Percentiles rank a stretch among this genome's conserved stretches.
phyloP scores from a whole-genome alignment of 2,329 filamentous ascomycete species.

The Pseudocercospora fijiensis region DNA sequence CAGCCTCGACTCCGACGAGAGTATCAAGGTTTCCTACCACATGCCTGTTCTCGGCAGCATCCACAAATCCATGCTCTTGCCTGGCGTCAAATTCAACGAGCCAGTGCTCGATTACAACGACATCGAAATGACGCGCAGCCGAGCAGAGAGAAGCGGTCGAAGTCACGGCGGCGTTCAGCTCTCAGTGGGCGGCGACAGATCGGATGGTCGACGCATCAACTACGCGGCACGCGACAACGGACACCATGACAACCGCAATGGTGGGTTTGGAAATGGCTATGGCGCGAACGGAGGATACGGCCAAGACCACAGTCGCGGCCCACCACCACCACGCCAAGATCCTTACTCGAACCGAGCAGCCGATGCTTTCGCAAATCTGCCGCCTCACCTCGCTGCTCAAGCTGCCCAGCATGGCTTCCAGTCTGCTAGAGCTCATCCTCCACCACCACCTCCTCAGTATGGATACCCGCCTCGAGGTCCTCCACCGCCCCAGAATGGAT shows the following conservation, averaged over 20 bases:
- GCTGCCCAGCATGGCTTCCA: conserved; percentile 37
- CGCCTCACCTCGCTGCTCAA: conserved; percentile 38
- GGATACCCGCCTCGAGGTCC: conserved; percentile 24
- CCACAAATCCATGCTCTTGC: conserved; percentile 93
- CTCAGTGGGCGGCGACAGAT: conserved; percentile 47
- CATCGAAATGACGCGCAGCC: conserved; percentile 68
- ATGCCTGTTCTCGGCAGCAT: conserved; percentile 69
- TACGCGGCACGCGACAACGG: conserved; percentile 45
- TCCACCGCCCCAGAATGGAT: conserved; percentile 29
- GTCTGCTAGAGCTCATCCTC: conserved; percentile 25
- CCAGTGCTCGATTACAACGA: conserved; percentile 74
- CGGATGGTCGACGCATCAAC: conserved; percentile 53
- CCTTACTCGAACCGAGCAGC: conserved; percentile 21
- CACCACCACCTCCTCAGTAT: conserved; percentile 19
- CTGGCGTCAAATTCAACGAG: conserved; percentile 71
- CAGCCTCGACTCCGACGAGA: conserved; percentile 78
- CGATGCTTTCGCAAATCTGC: conserved; percentile 32
- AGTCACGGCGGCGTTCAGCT: conserved; percentile 68
- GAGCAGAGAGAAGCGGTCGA: conserved; percentile 65
- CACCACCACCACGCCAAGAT: conserved; percentile 12
- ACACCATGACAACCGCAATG: conserved; percentile 30
- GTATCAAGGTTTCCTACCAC: conserved; percentile 83
- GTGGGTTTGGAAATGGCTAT: conserved; percentile 26
- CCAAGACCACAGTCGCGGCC: conserved; percentile 12
- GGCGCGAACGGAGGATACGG: conserved; percentile 31